phyloP scores from a whole-genome alignment of 2,329 filamentous ascomycete genomes.

The Cladosporium cucumerinum region DNA sequence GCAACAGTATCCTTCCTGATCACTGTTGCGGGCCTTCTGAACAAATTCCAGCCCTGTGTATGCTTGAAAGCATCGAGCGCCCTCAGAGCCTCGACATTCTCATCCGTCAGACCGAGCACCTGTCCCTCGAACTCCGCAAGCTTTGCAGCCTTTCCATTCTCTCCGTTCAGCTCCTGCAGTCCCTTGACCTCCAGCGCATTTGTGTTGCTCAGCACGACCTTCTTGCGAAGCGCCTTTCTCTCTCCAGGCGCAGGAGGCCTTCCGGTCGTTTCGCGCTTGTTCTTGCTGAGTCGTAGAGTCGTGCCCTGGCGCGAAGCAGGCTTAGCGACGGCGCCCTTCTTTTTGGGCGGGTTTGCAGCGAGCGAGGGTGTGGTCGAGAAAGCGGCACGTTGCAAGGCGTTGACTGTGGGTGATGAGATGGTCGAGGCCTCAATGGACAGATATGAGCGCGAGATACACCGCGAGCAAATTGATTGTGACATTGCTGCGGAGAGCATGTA shows the following conservation, averaged over 20 bases:
- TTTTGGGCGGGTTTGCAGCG: conserved; percentile 31
- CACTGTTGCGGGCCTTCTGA: conserved; percentile 75
- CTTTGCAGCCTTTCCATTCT: conserved; percentile 43
- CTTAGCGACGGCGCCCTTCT: conserved; percentile 26
- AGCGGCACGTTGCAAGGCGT: conserved; percentile 25
- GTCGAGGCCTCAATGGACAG: conserved; percentile 14
- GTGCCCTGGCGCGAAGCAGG: conserved; percentile 22
- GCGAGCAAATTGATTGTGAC: conserved; percentile 21
- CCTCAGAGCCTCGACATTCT: conserved; percentile 74
- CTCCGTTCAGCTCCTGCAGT: conserved; percentile 58
- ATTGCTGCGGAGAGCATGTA: background rate
- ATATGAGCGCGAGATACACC: conserved; percentile 23
- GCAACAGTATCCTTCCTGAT: conserved; percentile 75
- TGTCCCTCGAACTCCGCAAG: conserved; percentile 53
- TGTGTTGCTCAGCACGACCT: conserved; percentile 87
- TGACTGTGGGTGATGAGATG: conserved; percentile 5
- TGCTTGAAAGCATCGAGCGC: conserved; percentile 87
- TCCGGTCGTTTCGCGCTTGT: conserved; percentile 26
- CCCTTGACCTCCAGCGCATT: conserved; percentile 78
- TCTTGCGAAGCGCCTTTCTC: conserved; percentile 81
- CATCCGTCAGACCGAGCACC: conserved; percentile 66
- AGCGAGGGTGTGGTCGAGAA: conserved; percentile 34
- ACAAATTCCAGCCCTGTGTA: conserved; percentile 83
- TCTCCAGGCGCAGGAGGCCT: conserved; percentile 59
- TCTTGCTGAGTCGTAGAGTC: conserved; percentile 32